phyloP scores from a whole-genome alignment of 2,329 filamentous ascomycete species.

The Diaporthe capsici region DNA sequence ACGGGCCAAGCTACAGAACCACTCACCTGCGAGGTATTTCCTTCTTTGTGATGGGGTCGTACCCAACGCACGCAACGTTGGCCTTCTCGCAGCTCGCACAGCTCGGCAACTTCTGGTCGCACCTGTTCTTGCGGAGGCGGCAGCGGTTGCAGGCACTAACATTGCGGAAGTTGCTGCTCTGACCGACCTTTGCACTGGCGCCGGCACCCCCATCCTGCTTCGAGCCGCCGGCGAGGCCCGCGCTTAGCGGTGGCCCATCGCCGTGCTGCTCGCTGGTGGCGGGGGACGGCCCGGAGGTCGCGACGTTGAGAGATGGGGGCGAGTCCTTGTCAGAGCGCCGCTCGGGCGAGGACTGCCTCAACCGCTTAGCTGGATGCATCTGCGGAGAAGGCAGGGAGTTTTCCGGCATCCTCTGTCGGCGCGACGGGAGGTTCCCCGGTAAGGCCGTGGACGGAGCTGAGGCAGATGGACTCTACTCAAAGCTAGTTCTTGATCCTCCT shows the following conservation, averaged over 20 bases:
- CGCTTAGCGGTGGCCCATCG: conserved; percentile 45
- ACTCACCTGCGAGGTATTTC: conserved; percentile 90
- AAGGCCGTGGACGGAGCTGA: neutral
- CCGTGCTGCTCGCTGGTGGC: conserved; percentile 47
- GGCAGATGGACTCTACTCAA: conserved; percentile 2
- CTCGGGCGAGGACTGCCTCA: conserved; percentile 65
- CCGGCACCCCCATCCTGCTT: conserved; percentile 45
- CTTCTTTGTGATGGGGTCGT: conserved; percentile 95
- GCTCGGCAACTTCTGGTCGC: conserved; percentile 91
- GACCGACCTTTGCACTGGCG: conserved; percentile 61
- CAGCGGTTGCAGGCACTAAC: conserved; percentile 97
- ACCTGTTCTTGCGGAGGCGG: conserved; percentile 91
- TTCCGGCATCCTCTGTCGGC: conserved; percentile 56
- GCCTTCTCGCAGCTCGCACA: conserved; percentile 95
- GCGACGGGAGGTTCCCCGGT: conserved; percentile 13
- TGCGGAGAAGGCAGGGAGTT: conserved; percentile 64
- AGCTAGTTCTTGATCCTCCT: conserved; percentile 24
- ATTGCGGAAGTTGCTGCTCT: conserved; percentile 81
- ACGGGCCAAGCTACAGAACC: conserved; percentile 56
- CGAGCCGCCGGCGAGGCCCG: conserved; percentile 48
- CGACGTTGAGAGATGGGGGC: conserved; percentile 55
- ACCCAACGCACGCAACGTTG: conserved; percentile 91
- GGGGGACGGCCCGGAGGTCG: conserved; percentile 55
- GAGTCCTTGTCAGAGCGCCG: conserved; percentile 54
- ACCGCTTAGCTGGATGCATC: conserved; percentile 69